Percentiles rank a stretch among this genome's conserved stretches.
phyloP scores from a whole-genome alignment of 2,329 filamentous ascomycete genomes.

The Exserohilum rostratum region DNA sequence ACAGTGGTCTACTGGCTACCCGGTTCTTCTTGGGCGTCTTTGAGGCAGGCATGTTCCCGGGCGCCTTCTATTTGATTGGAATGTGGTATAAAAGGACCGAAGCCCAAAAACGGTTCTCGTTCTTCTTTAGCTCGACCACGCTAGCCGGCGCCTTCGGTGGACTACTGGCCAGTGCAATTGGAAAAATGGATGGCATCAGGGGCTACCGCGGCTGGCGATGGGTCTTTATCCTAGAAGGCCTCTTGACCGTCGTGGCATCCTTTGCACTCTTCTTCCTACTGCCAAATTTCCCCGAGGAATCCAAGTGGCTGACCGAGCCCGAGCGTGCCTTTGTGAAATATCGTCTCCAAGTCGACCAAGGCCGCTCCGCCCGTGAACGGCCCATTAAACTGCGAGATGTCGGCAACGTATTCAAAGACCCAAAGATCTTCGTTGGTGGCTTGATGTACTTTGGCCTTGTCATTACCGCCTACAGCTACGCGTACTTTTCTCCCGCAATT shows the following conservation, averaged over 20 bases:
- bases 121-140: conserved; percentile 88
- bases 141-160: conserved; percentile 85
- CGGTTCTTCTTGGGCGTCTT: conserved; percentile 79
- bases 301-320: conserved; percentile 55
- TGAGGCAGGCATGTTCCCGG: conserved; percentile 61
- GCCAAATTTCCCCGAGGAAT: conserved; percentile 58
- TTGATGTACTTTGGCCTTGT: conserved; percentile 60
- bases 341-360: conserved; percentile 56
- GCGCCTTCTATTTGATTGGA: conserved; percentile 70
- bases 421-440: conserved; percentile 56
- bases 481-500: conserved; percentile 57
- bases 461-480: conserved; percentile 50
- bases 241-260: conserved; percentile 52
- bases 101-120: conserved; percentile 87
- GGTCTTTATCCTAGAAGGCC: conserved; percentile 76
- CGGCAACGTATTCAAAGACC: conserved; percentile 55
- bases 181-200: conserved; percentile 77
- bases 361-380: conserved; percentile 53
- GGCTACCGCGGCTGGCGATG: conserved; percentile 78
- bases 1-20: conserved; percentile 75
- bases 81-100: conserved; percentile 92
- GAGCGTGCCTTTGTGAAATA: conserved; percentile 56
- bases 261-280: conserved; percentile 56
- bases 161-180: conserved; percentile 82
- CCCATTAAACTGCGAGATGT: conserved; percentile 53